A percentile compares a stretch with the other conserved stretches of the same genome.
These are phyloP conservation scores for Fraxinus baroniana DNA, from an alignment of 305 asterid genomes.

Conservation along the genomic window DNA sequence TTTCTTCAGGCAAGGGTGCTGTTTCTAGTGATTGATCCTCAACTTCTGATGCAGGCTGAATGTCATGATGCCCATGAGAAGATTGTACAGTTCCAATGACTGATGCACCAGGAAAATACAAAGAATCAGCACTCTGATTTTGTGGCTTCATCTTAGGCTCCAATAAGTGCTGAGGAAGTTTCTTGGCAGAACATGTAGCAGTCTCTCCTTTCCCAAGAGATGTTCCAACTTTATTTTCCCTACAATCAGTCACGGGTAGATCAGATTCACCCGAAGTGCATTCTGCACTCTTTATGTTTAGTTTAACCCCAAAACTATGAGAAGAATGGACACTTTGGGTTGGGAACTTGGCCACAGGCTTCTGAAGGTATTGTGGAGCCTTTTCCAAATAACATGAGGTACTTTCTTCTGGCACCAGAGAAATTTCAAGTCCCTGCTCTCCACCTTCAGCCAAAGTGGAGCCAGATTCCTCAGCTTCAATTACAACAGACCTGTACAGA, in stretches of 20 bases:
- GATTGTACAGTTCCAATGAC: slow-evolving; percentile 21
- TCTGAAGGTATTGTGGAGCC: slow-evolving; percentile 13
- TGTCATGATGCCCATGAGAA: slow-evolving; percentile 14
- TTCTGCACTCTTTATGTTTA: slow-evolving; percentile 27
- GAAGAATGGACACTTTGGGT: slow-evolving; percentile 39
- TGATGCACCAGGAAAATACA: slow-evolving; percentile 20
- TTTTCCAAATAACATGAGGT: slow-evolving; percentile 20
- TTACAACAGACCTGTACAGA: slow-evolving; percentile 50
- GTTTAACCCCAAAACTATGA: slow-evolving; percentile 32
- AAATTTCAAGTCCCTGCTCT: slow-evolving; percentile 29
- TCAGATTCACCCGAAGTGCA: slow-evolving; percentile 16
- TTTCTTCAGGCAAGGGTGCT: slow-evolving; percentile 27
- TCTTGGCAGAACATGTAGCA: slow-evolving; percentile 16
- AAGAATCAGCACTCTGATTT: slow-evolving; percentile 14
- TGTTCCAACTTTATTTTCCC: slow-evolving; percentile 11
- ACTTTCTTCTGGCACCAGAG: slow-evolving; percentile 27
- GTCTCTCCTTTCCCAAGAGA: slow-evolving; percentile 16
- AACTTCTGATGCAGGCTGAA: slow-evolving; percentile 23
- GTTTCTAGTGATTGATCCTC: slow-evolving; percentile 19
- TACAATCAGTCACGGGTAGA: slow-evolving; percentile 19
- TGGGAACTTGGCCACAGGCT: slow-evolving; percentile 28
- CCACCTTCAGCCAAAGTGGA: slow-evolving; percentile 27
- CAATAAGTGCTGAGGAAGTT: slow-evolving; percentile 21
- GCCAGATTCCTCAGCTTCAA: slow-evolving; percentile 48
- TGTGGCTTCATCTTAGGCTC: slow-evolving; percentile 21